phyloP scores from a whole-genome alignment of 2,329 filamentous ascomycete genomes.

The Fusarium sp. region DNA sequence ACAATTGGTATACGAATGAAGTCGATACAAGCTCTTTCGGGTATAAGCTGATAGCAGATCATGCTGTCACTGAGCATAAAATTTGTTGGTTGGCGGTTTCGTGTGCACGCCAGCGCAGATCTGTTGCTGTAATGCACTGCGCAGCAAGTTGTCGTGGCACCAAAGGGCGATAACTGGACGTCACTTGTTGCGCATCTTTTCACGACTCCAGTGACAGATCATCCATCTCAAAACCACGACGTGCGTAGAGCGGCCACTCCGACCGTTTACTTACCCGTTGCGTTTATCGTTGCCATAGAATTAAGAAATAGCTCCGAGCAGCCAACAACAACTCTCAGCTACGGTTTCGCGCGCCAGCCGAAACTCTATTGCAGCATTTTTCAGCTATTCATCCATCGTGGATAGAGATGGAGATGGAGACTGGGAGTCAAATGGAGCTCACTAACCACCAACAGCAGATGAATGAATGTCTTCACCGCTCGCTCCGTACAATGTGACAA shows the following conservation, averaged over 20 bases:
- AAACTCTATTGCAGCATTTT: constrained; percentile 17
- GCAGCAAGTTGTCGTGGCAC: constrained; percentile 25
- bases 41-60: constrained; percentile 13
- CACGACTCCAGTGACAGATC: constrained; percentile 28
- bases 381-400: neutral
- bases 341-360: constrained; percentile 17
- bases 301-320: constrained; percentile 4
- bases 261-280: neutral
- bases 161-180: constrained; percentile 28
- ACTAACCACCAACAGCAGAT: constrained; percentile 5
- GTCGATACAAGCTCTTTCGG: neutral
- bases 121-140: constrained; percentile 13
- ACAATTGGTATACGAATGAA: neutral
- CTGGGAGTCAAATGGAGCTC: neutral
- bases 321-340: neutral
- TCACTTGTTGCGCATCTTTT: constrained; percentile 19
- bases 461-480: constrained; percentile 29
- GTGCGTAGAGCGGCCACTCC: neutral
- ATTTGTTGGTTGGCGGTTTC: constrained; percentile 23
- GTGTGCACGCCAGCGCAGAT: constrained; percentile 29
- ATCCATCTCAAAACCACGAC: constrained; percentile 1
- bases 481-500: constrained; percentile 14
- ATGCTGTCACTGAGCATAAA: constrained; percentile 15
- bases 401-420: neutral
- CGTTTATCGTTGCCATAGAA: neutral